phyloP scores from a whole-genome alignment of 768 basidiomycete species.

The Phaeotremella fagi region DNA sequence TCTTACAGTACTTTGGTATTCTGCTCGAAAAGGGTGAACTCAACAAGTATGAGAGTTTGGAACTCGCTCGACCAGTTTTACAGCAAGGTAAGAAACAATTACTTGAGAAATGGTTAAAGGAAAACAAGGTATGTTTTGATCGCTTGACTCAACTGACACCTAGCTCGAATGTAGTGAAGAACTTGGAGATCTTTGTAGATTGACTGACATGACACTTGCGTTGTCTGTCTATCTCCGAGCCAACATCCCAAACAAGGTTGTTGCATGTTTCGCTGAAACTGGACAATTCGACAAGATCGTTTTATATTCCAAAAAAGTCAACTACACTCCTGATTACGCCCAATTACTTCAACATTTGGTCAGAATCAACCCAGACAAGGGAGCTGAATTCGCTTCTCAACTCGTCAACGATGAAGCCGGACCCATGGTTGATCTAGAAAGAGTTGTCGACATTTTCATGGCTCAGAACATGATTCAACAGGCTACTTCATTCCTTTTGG shows the following conservation, averaged over 20 bases:
- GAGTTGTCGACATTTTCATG: constrained; percentile 99
- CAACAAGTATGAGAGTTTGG: constrained; percentile 91
- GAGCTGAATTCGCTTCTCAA: constrained; percentile 93
- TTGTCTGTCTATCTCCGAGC: constrained; percentile 96
- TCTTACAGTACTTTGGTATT: constrained; percentile 97
- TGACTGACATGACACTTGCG: constrained; percentile 93
- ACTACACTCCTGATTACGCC: constrained; percentile 86
- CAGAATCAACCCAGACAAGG: constrained; percentile 93
- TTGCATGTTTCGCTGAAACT: constrained; percentile 97
- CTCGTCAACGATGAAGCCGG: constrained; percentile 90
- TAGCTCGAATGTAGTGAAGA: constrained; percentile 98
- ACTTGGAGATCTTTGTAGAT: constrained; percentile 90
- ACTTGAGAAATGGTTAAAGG: constrained; percentile 98
- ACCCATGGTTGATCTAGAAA: constrained; percentile 85
- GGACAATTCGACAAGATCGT: constrained; percentile 98
- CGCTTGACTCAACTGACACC: constrained; percentile 2
- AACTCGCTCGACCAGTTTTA: constrained; percentile 90
- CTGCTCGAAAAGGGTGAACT: constrained; percentile 97
- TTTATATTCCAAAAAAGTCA: constrained; percentile 94
- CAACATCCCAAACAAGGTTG: constrained; percentile 96
- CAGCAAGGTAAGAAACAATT: constrained; percentile 95
- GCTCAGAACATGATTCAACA: constrained; percentile 99
- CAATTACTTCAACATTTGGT: constrained; percentile 91
- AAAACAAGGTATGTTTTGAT: constrained; percentile 72
- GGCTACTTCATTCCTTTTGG: constrained; percentile 93